Base-by-base conservation (phyloP, 2,329 filamentous ascomycete species). In the Pyrenophora seminiperda region DNA sequence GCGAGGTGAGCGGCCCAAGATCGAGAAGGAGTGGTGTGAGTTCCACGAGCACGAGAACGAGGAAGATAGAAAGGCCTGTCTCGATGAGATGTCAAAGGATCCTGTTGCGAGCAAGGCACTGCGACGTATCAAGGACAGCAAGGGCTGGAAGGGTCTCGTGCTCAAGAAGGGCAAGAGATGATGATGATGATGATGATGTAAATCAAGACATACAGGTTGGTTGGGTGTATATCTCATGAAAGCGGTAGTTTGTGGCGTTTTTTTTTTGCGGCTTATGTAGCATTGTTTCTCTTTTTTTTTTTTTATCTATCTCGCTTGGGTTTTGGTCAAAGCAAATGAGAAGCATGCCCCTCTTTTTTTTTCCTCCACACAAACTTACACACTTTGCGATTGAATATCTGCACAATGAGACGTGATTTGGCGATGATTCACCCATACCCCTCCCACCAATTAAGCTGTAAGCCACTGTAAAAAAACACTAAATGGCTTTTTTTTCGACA, bases 1-100 rank as follows among this genome's bases (percentile, higher is more conserved):
- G 6, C 59, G 58, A 37, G 68, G 68, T 2, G 68, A 72, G 41
- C 47, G 68, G 10, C 67, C 67, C 7, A 72, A 72, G 51, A 65
- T 64, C 9, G 67, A 72, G 50, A 68, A 68, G 39, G 67, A 72
- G 18, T 72, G 68, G 68, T 72, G 68, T 40, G 67, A 70, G 32
- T 72, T 70, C 43, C 68, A 72, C 14, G 68, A 72, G 50, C 68
- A 72, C 43, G 67, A 70, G 37, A 61, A 47, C 11, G 68, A 72
- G 2, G 62, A 65, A 1, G 65, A 70, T 14, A 70, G 59, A 50
- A 72, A 71, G 48, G 55, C 57, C 6, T 72, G 68, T 27, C 50
- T 63, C n/a, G 67, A 72, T 7, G 63, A 65, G 7, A 38, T 72
- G 43, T 58, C 54, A 15, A 70, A 68, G 36, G 66, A 71, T 32